These are phyloP conservation scores for Epichloe coenophiala DNA, from an alignment of 2,329 filamentous ascomycete genomes.

Conservation along the genomic window DNA sequence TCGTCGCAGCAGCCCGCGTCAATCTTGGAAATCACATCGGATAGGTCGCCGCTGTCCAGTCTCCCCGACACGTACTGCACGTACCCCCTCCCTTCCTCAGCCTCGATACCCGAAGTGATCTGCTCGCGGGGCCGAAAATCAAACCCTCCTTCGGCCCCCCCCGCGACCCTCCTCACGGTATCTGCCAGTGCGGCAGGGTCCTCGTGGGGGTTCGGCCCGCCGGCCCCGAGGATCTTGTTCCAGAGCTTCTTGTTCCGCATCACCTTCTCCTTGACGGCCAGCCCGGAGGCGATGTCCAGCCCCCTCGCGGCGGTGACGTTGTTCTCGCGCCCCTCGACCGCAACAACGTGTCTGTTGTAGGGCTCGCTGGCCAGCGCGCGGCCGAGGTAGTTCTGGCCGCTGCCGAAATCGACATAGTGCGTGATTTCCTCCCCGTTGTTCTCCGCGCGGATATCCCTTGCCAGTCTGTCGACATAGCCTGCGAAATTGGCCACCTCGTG, in stretches of 20 bases:
- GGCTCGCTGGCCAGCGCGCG: conserved; percentile 72
- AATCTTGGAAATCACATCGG: conserved; percentile 51
- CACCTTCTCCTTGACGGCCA: conserved; percentile 59
- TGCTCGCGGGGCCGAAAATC: conserved; percentile 36
- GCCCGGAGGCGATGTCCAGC: conserved; percentile 70
- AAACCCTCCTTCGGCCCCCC: conserved; percentile 19
- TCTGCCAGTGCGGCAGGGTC: conserved; percentile 26
- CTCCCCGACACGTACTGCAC: conserved; percentile 68
- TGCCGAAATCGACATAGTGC: conserved; percentile 91
- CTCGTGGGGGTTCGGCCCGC: conserved; percentile 19
- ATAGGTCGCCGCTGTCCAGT: conserved; percentile 60
- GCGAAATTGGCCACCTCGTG: conserved; percentile 77
- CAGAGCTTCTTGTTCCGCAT: conserved; percentile 77
- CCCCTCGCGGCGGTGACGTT: conserved; percentile 77
- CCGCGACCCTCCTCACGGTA: conserved; percentile 21
- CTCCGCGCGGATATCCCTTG: conserved; percentile 34
- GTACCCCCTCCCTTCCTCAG: conserved; percentile 49
- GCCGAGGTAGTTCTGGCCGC: conserved; percentile 91
- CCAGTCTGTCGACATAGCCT: conserved; percentile 57
- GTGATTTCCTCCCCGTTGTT: conserved; percentile 50
- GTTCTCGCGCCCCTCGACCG: conserved; percentile 75
- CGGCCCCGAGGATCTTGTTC: conserved; percentile 33
- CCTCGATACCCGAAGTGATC: conserved; percentile 36
- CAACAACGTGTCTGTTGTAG: conserved; percentile 77
- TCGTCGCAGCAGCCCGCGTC: conserved; percentile 14